Base-by-base conservation (phyloP, 1,284 basidiomycete species). In the Ustilago sp. region DNA sequence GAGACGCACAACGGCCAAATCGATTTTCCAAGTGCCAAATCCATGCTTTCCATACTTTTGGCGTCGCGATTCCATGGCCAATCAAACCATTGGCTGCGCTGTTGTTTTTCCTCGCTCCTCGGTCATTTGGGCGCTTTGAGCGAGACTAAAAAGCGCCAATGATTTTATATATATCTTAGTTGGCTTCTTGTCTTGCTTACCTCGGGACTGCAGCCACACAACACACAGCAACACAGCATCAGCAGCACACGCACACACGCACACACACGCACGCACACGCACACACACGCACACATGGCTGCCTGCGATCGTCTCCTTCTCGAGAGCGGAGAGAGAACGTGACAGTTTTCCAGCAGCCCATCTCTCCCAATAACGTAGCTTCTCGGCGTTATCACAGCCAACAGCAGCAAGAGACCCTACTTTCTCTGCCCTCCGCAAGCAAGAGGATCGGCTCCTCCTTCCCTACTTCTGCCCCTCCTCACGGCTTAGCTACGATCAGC, bases 51-150 rank as follows among this genome's bases (percentile, higher is more conserved):
- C 28, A 61, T 60, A 50, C 59, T 52, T 19, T 41, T 8, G 59
- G 45, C 61, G 53, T 56, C 61, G 61, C 61, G 45, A 63, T 63
- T 63, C 61, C 61, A 56, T 45, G 43, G 58, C 45, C 36, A 38
- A 38, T 38, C 36, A 8, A 38, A 38, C 36, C 36, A 38, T 28
- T 28, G 23, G 23, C 23, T 28, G 23, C 15, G 17, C 43, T 45
- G 43, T 19, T 19, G 43, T 17, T 41, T 17, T 41, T 41, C 17
- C 39, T 41, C 39, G 39, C 13, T 41, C 17, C 13, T 3, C 39
- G 39, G 15, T 41, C 15, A 3, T 41, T 41, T 41, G 39, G 39
- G 13, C 13, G 13, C 17, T 41, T 41, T 13, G 39, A 11, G 43
- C n/a, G 43, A 45, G 19, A 45, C 43, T 45, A 45, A 45, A 43